Evolutionary conservation across 495 filamentous ascomycete species (phyloP), one percentile per base, ranked within the genome.

Genomic region (Aspergillus sclerotioniger): DNA sequence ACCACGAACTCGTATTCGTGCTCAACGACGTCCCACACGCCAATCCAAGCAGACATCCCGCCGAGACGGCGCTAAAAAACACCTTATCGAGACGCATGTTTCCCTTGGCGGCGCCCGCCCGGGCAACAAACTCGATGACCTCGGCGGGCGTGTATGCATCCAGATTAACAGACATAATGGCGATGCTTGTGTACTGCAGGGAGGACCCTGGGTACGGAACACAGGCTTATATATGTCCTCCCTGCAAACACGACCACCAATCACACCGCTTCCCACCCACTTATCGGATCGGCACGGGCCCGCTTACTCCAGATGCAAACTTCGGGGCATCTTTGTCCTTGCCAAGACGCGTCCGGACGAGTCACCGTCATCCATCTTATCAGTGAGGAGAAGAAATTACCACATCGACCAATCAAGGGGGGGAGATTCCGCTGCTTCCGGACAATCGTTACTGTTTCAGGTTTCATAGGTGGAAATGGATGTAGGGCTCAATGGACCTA

Each of bases 1-100:
- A 85, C 84, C 85, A 88, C 0, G 83, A 79, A 1, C 82, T 67
- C 3, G 80, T 68, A 56, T 75, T 82, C 25, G 79, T 80, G 48
- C 72, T 77, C n/a, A 86, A 69, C 1, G 70, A 59, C 2, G 78
- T 77, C 7, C 79, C 82, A 39, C 76, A 81, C 7, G 77, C 82
- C 54, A 84, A 82, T 20, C 75, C 73, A n/a, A 83, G 71, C 21
- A 84, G 58, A 44, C 76, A 76, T 1, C 82, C 81, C 2, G 78
- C 76, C 43, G 80, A 80, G 25, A 82, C 73, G 21, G 78, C 70
- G 52, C 80, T 83, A n/a, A 79, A 51, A 54, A 83, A 84, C 19
- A 82, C 70, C 55, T 82, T 84, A 62, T 80, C 76, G 5, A 76
- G 70, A 32, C 78, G 67, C 77, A 80, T 82, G 48, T 77, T 73